These are phyloP conservation scores for Reticulascus tulasneorum DNA, from an alignment of 2,329 filamentous ascomycete genomes.

Conservation along the genomic window DNA sequence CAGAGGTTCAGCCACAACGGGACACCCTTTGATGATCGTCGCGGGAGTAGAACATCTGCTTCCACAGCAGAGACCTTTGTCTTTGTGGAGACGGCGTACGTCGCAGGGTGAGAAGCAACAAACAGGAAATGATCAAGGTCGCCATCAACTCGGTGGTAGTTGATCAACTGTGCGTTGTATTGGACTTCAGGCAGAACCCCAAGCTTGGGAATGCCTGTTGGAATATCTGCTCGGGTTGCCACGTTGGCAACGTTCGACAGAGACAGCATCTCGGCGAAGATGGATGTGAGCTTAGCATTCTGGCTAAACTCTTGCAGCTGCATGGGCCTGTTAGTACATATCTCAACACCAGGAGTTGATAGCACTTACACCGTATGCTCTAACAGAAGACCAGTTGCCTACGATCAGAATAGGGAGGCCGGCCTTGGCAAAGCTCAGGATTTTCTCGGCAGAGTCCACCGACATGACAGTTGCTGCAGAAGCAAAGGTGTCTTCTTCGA, in stretches of 20 bases:
- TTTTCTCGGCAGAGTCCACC: constrained; percentile 1
- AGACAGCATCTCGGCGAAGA: constrained; percentile 5
- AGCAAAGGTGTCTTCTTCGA: constrained; percentile 3
- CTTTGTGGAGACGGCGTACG: constrained; percentile 7
- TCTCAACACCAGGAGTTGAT: no score
- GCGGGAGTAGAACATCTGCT: constrained; percentile 8
- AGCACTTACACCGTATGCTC: no score
- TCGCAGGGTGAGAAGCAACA: constrained; percentile 6
- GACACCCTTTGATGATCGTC: constrained; percentile 2
- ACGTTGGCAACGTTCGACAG: constrained; percentile 7
- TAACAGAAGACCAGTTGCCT: constrained; percentile 4
- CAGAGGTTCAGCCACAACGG: constrained; percentile 9
- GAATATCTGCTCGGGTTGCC: constrained; percentile 2
- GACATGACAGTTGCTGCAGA: constrained; percentile 1
- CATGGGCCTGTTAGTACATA: no score
- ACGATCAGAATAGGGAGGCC: constrained; percentile 1
- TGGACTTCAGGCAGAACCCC: constrained; percentile 5
- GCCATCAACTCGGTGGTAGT: constrained; percentile 10
- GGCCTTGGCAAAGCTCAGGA: constrained; percentile 6
- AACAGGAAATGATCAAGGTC: constrained; percentile 10
- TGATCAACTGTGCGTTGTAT: constrained; percentile 6
- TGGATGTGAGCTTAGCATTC: constrained; percentile 5
- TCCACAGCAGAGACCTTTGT: constrained; percentile 2
- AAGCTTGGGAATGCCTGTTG: constrained; percentile 1
- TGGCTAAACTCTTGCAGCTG: constrained; percentile 4